These are phyloP conservation scores for Termitomyces sp. DNA, from an alignment of 768 basidiomycete genomes.

Conservation along the genomic window DNA sequence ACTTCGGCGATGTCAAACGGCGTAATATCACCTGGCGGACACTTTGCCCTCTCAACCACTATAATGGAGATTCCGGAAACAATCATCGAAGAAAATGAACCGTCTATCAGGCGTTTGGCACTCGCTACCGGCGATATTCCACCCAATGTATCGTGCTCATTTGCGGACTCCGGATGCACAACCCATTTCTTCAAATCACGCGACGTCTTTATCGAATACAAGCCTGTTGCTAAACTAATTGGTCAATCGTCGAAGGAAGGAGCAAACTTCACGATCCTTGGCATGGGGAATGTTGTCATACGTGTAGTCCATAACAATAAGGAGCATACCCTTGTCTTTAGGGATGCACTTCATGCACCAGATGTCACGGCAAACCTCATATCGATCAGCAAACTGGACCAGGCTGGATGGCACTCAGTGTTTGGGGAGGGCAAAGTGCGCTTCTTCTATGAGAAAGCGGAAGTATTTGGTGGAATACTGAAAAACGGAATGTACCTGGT, in stretches of 20 bases:
- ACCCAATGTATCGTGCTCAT: not conserved
- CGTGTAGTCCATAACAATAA: not conserved
- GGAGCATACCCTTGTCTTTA: not conserved
- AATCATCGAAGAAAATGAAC: not conserved
- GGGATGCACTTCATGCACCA: not conserved
- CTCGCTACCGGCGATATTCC: not conserved
- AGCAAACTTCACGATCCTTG: not conserved
- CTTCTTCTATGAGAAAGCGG: not conserved
- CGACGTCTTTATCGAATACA: not conserved
- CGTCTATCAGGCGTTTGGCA: not conserved
- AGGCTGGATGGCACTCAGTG: not conserved
- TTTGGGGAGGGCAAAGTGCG: not conserved
- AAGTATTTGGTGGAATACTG: not conserved
- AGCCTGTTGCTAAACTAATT: not conserved
- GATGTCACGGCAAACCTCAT: not conserved
- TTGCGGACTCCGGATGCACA: not conserved
- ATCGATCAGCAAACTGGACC: not conserved
- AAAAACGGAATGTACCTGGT: not conserved
- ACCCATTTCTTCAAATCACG: not conserved
- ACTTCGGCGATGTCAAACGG: not conserved
- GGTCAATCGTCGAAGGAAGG: not conserved
- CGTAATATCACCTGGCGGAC: not conserved
- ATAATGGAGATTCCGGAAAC: not conserved
- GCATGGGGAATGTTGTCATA: not conserved
- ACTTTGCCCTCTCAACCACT: not conserved